A percentile compares a stretch with the other conserved stretches of the same genome.
Conservation (phyloP, 2,329 filamentous ascomycete genomes). For the Macroventuria anomochaeta region DNA sequence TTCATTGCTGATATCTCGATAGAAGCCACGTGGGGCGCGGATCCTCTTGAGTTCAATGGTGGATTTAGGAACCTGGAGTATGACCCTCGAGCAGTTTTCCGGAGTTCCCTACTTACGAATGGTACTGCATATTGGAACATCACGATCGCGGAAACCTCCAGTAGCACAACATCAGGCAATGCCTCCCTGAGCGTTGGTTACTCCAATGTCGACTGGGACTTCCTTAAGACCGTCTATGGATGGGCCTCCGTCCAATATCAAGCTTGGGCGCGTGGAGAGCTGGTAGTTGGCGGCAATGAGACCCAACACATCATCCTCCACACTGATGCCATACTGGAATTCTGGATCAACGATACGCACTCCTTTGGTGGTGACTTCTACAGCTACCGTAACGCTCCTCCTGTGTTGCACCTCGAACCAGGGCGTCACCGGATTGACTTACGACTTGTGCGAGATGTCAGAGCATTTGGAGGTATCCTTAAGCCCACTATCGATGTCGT, state of each 20-base stretch:
- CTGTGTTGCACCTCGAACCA: constrained; percentile 57
- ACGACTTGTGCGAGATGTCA: constrained; percentile 63
- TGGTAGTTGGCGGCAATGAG: constrained; percentile 49
- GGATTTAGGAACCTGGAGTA: constrained; percentile 59
- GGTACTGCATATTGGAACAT: constrained; percentile 59
- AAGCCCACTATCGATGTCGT: constrained; percentile 55
- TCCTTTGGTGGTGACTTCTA: constrained; percentile 67
- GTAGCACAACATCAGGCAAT: constrained; percentile 37
- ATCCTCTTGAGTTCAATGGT: constrained; percentile 61
- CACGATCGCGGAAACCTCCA: constrained; percentile 40
- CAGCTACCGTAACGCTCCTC: constrained; percentile 57
- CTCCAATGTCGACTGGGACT: constrained; percentile 60
- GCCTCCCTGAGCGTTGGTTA: constrained; percentile 56
- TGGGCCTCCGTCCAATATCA: constrained; percentile 67
- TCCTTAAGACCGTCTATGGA: constrained; percentile 62
- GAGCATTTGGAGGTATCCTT: constrained; percentile 61
- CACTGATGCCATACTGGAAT: constrained; percentile 59
- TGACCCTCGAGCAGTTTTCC: constrained; percentile 52
- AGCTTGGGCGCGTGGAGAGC: constrained; percentile 61
- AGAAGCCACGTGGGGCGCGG: constrained; percentile 66
- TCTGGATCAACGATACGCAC: constrained; percentile 58
- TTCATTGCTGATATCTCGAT: constrained; percentile 20
- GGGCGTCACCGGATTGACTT: constrained; percentile 61
- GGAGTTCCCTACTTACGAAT: constrained; percentile 59
- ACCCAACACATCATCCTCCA: constrained; percentile 52